These are phyloP conservation scores for Yamadazyma olivae DNA, from an alignment of 805 yeast species.

Conservation along the genomic window DNA sequence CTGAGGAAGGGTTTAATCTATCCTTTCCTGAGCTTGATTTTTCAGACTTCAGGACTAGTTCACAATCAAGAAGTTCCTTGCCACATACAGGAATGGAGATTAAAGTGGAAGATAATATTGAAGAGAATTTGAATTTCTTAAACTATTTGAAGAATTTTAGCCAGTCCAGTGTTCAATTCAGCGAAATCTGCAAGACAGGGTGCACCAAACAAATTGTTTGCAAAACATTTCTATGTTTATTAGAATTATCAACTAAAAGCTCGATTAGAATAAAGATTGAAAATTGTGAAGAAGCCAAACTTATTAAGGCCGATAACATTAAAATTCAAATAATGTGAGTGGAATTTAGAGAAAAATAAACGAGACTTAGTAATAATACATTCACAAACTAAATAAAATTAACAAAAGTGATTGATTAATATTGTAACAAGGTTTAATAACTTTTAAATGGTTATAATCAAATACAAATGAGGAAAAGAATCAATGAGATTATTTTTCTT, in stretches of 20 bases:
- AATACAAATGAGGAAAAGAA: neutral
- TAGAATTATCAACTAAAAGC: conserved; percentile 22
- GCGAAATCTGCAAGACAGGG: conserved; percentile 9
- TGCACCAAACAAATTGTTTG: conserved; percentile 21
- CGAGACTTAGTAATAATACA: conserved; percentile 1
- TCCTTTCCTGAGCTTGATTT: conserved; percentile 20
- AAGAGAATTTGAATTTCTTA: conserved; percentile 2
- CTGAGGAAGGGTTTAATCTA: conserved; percentile 13
- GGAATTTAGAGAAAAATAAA: neutral
- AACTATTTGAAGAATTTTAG: conserved; percentile 5
- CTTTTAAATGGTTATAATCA: neutral
- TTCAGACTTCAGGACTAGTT: conserved; percentile 7
- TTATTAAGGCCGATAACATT: neutral
- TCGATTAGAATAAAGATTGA: neutral
- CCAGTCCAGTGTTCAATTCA: conserved; percentile 1
- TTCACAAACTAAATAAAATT: conserved; percentile 2
- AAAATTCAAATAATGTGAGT: neutral
- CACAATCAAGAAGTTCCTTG: neutral
- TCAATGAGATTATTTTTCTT: conserved; percentile 7
- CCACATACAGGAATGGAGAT: neutral
- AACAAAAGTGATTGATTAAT: neutral
- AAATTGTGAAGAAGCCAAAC: neutral
- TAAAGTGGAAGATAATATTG: neutral
- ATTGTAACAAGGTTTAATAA: neutral
- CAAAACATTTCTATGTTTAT: conserved; percentile 24